Percentiles rank a stretch among this genome's conserved stretches.
Evolutionary conservation across 441 rosid genomes (phyloP).

Genomic region (Arabidopsis hybrid): DNA sequence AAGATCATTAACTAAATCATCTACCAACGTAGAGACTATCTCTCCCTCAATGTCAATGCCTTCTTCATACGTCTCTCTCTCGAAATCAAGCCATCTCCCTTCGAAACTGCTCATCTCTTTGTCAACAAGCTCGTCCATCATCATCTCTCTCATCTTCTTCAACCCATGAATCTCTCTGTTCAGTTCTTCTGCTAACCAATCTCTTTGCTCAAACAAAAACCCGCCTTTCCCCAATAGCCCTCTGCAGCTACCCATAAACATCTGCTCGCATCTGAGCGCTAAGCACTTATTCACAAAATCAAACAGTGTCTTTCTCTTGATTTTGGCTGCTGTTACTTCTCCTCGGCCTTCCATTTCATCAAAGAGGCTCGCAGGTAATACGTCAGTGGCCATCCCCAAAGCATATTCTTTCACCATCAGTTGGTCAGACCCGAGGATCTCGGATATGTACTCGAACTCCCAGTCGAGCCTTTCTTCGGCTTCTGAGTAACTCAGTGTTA

Average conservation of each 20-base stretch:
- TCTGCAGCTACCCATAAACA: conserved; percentile 53
- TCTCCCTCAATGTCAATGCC: conserved; percentile 69
- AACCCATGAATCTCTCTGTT: conserved; percentile 59
- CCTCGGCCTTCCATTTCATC: conserved; percentile 52
- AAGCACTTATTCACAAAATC: conserved; percentile 67
- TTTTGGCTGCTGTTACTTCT: conserved; percentile 51
- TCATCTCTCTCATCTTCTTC: conserved; percentile 68
- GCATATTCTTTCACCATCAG: conserved; percentile 55
- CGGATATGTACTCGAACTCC: conserved; percentile 69
- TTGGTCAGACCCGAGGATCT: conserved; percentile 50
- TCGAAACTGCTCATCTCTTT: conserved; percentile 69
- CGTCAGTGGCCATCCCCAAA: conserved; percentile 46
- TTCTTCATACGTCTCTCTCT: conserved; percentile 70
- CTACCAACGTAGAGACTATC: conserved; percentile 69
- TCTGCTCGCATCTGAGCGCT: conserved; percentile 46
- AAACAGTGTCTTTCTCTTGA: conserved; percentile 60
- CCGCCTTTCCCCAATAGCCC: conserved; percentile 52
- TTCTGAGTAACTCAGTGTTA: conserved; percentile 44
- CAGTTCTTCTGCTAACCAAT: conserved; percentile 71
- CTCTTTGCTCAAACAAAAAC: conserved; percentile 51
- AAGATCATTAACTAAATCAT: conserved; percentile 75
- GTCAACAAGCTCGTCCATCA: conserved; percentile 89
- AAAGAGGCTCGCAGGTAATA: conserved; percentile 48
- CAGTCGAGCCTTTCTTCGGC: conserved; percentile 49
- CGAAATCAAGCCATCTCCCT: conserved; percentile 83